Evolutionary conservation across 2,329 filamentous ascomycete genomes (phyloP).

Genomic region (Cercospora janseana): DNA sequence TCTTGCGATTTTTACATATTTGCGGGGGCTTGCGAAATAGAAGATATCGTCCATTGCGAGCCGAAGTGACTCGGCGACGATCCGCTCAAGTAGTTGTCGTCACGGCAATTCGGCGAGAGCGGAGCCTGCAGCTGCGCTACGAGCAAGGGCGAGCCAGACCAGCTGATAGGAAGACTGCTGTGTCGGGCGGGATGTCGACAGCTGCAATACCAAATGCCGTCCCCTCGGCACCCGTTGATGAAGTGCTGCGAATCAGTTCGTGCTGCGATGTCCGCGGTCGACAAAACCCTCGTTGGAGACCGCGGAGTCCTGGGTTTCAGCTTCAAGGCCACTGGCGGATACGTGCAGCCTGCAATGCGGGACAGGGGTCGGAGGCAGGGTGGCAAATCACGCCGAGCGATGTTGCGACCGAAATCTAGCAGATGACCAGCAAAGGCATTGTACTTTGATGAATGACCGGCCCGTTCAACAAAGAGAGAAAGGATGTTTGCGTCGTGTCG

Average conservation of each 20-base stretch:
- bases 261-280: constrained; percentile 4
- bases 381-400: constrained; percentile 21
- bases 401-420: constrained; percentile 15
- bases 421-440: constrained; percentile 14
- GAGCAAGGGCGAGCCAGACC: constrained; percentile 7
- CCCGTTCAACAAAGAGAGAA: background rate
- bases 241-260: constrained; percentile 6
- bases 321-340: constrained; percentile 20
- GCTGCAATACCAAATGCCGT: constrained; percentile 21
- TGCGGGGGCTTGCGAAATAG: constrained; percentile 29
- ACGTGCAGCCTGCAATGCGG: constrained; percentile 19
- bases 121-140: constrained; percentile 14
- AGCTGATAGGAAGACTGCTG: constrained; percentile 17
- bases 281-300: constrained; percentile 10
- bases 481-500: background rate
- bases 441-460: background rate
- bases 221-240: constrained; percentile 17
- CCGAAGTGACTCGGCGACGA: background rate
- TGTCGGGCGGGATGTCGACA: constrained; percentile 19
- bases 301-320: constrained; percentile 15
- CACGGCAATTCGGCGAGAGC: constrained; percentile 6
- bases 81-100: constrained; percentile 9
- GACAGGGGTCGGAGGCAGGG: constrained; percentile 20
- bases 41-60: constrained; percentile 28
- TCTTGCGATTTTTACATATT: constrained; percentile 17